Conservation (phyloP, 208 protist genomes). For the Leishmania tropica region DNA sequence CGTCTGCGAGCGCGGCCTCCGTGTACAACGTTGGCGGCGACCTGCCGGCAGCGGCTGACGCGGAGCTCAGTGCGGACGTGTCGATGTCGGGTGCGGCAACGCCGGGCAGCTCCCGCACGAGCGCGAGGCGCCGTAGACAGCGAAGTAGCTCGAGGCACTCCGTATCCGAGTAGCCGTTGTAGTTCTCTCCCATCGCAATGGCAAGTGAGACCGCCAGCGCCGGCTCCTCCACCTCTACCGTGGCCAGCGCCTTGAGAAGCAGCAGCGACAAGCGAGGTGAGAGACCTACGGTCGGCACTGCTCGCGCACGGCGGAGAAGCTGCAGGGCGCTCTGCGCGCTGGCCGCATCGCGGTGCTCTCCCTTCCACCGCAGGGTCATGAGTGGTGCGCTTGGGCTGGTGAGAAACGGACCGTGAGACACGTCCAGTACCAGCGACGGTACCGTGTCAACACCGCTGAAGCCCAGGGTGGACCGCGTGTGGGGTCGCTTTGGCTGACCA, state of each 20-base stretch:
- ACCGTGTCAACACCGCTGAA: slow-evolving; percentile 79
- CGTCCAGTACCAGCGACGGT: slow-evolving; percentile 71
- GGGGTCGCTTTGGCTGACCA: slow-evolving; percentile 40
- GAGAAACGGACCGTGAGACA: slow-evolving; percentile 71
- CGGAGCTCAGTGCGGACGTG: slow-evolving; percentile 10
- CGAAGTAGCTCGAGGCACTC: slow-evolving; percentile 86
- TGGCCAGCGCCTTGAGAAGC: slow-evolving; percentile 70
- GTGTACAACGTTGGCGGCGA: slow-evolving; percentile 46
- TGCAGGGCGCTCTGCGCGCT: slow-evolving; percentile 60
- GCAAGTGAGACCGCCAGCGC: slow-evolving; percentile 70
- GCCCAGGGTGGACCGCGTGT: slow-evolving; percentile 38
- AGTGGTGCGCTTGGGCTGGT: slow-evolving; percentile 45
- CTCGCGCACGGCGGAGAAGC: slow-evolving; percentile 44
- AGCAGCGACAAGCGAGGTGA: slow-evolving; percentile 57
- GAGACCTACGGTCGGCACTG: slow-evolving; percentile 58
- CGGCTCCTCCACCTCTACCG: slow-evolving; percentile 74
- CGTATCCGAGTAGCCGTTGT: slow-evolving; percentile 50
- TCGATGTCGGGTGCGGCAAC: slow-evolving; percentile 31
- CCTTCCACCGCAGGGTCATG: slow-evolving; percentile 80
- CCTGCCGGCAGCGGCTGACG: not conserved
- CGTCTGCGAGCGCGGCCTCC: slow-evolving; percentile 39
- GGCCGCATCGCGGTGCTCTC: slow-evolving; percentile 55
- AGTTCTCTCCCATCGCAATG: slow-evolving; percentile 80
- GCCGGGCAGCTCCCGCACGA: slow-evolving; percentile 57
- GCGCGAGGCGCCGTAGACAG: slow-evolving; percentile 72